Evolutionary conservation across 2,329 filamentous ascomycete species (phyloP), one percentile per base, ranked within the genome.

Genomic region (Hypoxylon sp.): DNA sequence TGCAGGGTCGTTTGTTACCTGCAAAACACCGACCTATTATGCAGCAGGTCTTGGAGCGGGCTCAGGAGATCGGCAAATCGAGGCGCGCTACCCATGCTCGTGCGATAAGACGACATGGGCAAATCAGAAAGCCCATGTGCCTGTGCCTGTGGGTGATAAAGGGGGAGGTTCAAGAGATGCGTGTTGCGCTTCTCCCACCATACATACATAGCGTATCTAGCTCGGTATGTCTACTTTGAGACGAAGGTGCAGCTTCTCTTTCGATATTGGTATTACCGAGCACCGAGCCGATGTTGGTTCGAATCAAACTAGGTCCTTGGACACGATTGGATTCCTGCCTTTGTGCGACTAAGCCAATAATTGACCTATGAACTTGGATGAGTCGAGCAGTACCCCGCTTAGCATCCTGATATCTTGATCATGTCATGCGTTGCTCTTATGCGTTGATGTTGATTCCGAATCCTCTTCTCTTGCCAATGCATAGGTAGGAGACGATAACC

Each of bases 61-160:
- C 49, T 58, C 41, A 54, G 41, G 49, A 58, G 60, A 59, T 67
- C 57, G 61, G 64, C 61, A 64, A 64, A 56, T 64, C 39, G 54
- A 61, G 49, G 61, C 54, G 50, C 50, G 57, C 51, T 57, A 57
- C 55, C 37, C 49, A 39, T 52, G 24, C 41, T 48, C 58, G 24
- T 54, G 55, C 65, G 65, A 68, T 68, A 68, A 63, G 59, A 53
- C 44, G 22, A 39, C 43, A 57, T 53, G 56, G 54, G 43, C 62
- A 56, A 68, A 68, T 68, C 62, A 65, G 62, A 56, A 65, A 51
- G 41, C 59, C 62, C 59, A 68, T 68, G 65, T 68, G 62, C 62
- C 62, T 63, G 53, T 63, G 19, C 55, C 24, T 47, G 46, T 39
- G 46, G 47, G 46, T 22, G 52, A 52, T 50, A 59, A 28, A 52